A percentile compares a stretch with the other conserved stretches of the same genome.
Conservation (phyloP, 352 stramenopile genomes). For the Phytophthora sp. region DNA sequence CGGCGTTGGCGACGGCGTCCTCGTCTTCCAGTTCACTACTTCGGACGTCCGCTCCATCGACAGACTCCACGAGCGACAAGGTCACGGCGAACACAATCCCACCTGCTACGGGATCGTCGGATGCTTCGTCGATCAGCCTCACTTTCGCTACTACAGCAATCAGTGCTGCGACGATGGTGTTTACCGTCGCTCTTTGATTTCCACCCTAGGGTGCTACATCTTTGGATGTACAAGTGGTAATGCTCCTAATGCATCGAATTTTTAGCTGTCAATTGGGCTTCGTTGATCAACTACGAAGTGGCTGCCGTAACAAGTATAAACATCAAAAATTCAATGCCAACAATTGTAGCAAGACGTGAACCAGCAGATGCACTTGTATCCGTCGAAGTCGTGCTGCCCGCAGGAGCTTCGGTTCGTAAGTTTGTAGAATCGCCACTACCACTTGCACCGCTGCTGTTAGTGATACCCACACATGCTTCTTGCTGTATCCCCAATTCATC, state of each 20-base stretch:
- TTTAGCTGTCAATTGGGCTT: too few species aligned
- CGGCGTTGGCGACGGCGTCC: not conserved
- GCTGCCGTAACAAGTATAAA: not conserved
- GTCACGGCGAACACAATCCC: slow-evolving; percentile 4
- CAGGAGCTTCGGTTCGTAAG: slow-evolving; percentile 1
- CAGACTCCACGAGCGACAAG: slow-evolving; percentile 18
- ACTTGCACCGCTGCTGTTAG: not conserved
- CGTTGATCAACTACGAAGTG: too few species aligned
- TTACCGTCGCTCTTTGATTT: slow-evolving; percentile 2
- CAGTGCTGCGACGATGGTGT: not conserved
- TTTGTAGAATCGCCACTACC: not conserved
- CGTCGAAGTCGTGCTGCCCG: not conserved
- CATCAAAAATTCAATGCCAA: not conserved
- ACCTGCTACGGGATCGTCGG: slow-evolving; percentile 4
- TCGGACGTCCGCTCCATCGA: not conserved
- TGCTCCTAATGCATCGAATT: too few species aligned
- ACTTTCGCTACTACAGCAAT: slow-evolving; percentile 4
- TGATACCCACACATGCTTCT: not conserved
- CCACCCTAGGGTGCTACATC: too few species aligned
- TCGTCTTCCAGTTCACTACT: not conserved
- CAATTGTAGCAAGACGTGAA: not conserved
- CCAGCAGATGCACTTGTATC: not conserved
- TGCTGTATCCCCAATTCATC: slow-evolving; percentile 4
- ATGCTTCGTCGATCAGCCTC: slow-evolving; percentile 2
- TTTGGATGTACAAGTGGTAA: too few species aligned